Percentiles rank a stretch among this genome's conserved stretches.
These are phyloP conservation scores for Fraxinus velutina DNA, from an alignment of 305 asterid genomes.

Conservation along the genomic window DNA sequence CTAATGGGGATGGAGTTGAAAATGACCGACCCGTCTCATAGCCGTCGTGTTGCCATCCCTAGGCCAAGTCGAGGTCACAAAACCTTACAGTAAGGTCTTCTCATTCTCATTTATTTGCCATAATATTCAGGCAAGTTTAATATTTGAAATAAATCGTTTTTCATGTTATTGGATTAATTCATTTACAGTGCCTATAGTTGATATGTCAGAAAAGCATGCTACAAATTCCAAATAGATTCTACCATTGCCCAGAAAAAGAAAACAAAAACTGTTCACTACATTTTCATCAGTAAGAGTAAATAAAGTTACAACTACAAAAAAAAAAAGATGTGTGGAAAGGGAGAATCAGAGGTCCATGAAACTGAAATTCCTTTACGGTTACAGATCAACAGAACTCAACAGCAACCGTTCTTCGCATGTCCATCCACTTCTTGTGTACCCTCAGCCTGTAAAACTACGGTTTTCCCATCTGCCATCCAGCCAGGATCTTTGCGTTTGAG, in stretches of 20 bases:
- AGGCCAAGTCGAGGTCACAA: neutral
- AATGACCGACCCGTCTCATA: no score
- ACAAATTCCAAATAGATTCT: conserved; percentile 27
- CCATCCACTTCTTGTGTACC: conserved; percentile 35
- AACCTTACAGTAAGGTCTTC: neutral
- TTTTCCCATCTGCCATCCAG: conserved; percentile 53
- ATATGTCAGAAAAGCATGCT: neutral
- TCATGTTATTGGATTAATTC: neutral
- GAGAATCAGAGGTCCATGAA: neutral
- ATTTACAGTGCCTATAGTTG: neutral
- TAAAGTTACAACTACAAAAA: conserved; percentile 11
- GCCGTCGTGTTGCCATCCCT: no score
- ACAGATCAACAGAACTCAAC: conserved; percentile 32
- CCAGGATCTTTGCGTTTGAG: conserved; percentile 53
- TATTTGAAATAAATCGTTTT: neutral
- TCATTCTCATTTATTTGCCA: neutral
- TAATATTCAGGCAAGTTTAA: neutral
- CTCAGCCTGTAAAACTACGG: conserved; percentile 60
- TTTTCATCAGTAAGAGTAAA: conserved; percentile 16
- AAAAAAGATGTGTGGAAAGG: neutral
- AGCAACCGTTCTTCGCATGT: conserved; percentile 49
- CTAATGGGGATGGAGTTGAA: no score
- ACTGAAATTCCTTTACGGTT: neutral
- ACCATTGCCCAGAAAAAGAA: conserved; percentile 7
- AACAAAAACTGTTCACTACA: conserved; percentile 12